These are phyloP conservation scores for Ceratocystis colombiana DNA, from an alignment of 2,329 filamentous ascomycete species.

Conservation along the genomic window DNA sequence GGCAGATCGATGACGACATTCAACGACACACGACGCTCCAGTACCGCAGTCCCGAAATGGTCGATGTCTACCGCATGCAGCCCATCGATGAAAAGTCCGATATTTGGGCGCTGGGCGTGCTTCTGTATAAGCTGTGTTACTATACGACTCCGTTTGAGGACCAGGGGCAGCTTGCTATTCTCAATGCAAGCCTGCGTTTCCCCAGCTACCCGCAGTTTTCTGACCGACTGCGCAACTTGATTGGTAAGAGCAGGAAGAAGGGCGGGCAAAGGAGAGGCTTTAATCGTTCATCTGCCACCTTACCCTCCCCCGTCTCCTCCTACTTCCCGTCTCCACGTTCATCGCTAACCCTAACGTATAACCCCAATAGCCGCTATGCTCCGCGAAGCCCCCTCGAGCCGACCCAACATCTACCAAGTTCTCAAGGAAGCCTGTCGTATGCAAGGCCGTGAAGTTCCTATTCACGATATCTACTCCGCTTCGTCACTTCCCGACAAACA, in stretches of 20 bases:
- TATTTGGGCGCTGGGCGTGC: constrained; percentile 91
- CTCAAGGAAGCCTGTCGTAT: constrained; percentile 77
- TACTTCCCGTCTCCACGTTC: not conserved
- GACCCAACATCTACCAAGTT: constrained; percentile 92
- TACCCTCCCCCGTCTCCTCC: not conserved
- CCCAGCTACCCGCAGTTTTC: constrained; percentile 84
- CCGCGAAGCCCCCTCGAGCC: constrained; percentile 62
- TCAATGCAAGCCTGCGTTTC: constrained; percentile 91
- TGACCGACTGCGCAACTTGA: constrained; percentile 76
- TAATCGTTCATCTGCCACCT: not conserved
- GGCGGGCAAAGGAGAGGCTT: too few species aligned
- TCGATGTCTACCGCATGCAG: constrained; percentile 92
- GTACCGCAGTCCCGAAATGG: constrained; percentile 96
- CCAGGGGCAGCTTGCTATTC: constrained; percentile 89
- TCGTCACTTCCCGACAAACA: constrained; percentile 53
- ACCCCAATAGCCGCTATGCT: constrained; percentile 68
- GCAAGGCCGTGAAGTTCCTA: constrained; percentile 75
- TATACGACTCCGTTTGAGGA: constrained; percentile 99
- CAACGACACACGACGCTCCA: constrained; percentile 96
- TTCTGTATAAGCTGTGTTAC: constrained; percentile 97
- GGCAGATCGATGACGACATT: constrained; percentile 89
- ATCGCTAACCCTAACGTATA: constrained; percentile 12
- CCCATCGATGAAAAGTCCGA: constrained; percentile 98
- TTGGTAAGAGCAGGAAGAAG: constrained; percentile 46
- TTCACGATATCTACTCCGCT: constrained; percentile 73